phyloP scores from a whole-genome alignment of 225 moss, liverwort and hornwort species.

The Physcomitrium patens region DNA sequence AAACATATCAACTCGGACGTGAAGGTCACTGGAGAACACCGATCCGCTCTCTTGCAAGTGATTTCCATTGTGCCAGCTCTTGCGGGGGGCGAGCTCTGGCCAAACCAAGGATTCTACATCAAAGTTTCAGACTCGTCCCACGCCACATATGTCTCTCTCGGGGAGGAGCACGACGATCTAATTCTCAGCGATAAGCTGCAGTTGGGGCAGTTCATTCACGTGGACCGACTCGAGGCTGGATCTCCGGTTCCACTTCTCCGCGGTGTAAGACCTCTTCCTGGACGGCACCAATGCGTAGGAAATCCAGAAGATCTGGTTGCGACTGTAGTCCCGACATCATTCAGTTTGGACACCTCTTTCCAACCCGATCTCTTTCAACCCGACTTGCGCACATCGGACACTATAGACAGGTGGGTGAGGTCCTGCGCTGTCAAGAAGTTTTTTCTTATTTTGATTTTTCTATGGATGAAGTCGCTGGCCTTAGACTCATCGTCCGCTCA shows the following conservation, averaged over 20 bases:
- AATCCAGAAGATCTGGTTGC: constrained; percentile 64
- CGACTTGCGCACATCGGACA: constrained; percentile 64
- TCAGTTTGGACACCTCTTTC: constrained; percentile 27
- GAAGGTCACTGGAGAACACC: constrained; percentile 67
- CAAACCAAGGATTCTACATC: constrained; percentile 64
- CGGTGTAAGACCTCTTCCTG: constrained; percentile 59
- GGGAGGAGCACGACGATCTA: constrained; percentile 64
- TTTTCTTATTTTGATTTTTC: neutral
- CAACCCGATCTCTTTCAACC: constrained; percentile 68
- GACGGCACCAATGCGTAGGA: constrained; percentile 63
- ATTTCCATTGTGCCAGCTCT: constrained; percentile 66
- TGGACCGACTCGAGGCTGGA: constrained; percentile 58
- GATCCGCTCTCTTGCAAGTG: constrained; percentile 62
- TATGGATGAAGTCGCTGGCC: neutral
- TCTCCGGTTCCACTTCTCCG: constrained; percentile 65
- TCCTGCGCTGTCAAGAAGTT: neutral
- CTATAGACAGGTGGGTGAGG: constrained; percentile 49
- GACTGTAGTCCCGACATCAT: constrained; percentile 45
- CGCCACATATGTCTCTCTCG: constrained; percentile 60
- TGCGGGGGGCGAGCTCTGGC: constrained; percentile 64
- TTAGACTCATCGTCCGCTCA: neutral
- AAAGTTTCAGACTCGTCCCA: constrained; percentile 66
- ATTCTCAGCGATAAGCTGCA: constrained; percentile 64
- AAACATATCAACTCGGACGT: constrained; percentile 60
- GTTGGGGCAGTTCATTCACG: constrained; percentile 67